A percentile compares a stretch with the other conserved stretches of the same genome.
phyloP scores from a whole-genome alignment of 768 basidiomycete species.

The Tricholoma furcatifolium region DNA sequence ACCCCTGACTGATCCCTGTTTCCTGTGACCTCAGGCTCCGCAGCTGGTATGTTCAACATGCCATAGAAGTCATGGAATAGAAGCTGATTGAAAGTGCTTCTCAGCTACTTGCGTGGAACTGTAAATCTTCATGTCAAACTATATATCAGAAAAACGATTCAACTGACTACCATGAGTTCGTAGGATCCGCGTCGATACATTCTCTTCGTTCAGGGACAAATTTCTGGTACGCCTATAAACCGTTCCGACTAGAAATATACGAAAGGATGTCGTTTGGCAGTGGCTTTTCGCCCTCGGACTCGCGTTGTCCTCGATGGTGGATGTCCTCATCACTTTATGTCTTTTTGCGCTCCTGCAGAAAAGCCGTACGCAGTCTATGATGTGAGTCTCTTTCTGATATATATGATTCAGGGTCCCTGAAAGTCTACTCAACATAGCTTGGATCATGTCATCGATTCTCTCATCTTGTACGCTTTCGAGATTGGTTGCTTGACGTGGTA shows the following conservation, averaged over 20 bases:
- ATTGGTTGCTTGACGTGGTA: constrained; percentile 39
- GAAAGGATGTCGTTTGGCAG: constrained; percentile 17
- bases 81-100: neutral
- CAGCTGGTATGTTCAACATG: constrained; percentile 6
- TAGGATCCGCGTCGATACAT: constrained; percentile 21
- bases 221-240: constrained; percentile 13
- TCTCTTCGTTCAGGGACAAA: constrained; percentile 16
- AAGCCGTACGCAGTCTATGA: constrained; percentile 28
- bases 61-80: neutral
- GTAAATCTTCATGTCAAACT: constrained; percentile 8
- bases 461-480: constrained; percentile 43
- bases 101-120: constrained; percentile 24
- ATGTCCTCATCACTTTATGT: constrained; percentile 32
- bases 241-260: neutral
- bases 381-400: constrained; percentile 14
- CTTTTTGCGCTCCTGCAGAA: constrained; percentile 25
- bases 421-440: constrained; percentile 21
- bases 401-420: neutral
- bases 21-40: constrained; percentile 11
- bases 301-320: constrained; percentile 38
- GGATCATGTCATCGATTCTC: constrained; percentile 34
- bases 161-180: neutral
- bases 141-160: neutral
- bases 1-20: neutral
- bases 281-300: constrained; percentile 47